Evolutionary conservation across 495 filamentous ascomycete genomes (phyloP), one percentile per base, ranked within the genome.

Genomic region (Trichocladium uniseriatum): DNA sequence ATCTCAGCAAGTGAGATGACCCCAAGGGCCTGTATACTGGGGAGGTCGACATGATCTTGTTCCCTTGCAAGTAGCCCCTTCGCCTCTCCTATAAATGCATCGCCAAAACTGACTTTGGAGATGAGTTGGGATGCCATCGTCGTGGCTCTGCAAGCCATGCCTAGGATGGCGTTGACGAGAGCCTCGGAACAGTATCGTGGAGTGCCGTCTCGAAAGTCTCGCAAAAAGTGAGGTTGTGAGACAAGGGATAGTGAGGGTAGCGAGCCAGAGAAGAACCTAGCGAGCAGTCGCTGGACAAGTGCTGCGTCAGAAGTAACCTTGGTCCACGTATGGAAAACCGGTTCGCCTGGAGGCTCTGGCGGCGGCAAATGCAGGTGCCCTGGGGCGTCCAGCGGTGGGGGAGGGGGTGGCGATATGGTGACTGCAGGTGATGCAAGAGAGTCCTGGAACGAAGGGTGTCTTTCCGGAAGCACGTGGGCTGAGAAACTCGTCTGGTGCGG

Each of bases 31-130:
- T 63, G 61, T 9, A 61, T 53, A 15, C 48, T 59, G 2, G 61
- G 55, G 5, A 63, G 39, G 35, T 44, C 57, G 11, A 49, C 40
- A 37, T 55, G 52, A 20, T 32, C 51, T 0, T 29, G 22, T 20
- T 59, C 56, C 6, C 21, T 24, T 6, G 51, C 37, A 1, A 63
- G 38, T 9, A 63, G 32, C n/a, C 48, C 45, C 28, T 50, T 61
- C 15, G 61, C 55, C 18, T 63, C 58, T 6, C 55, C 58, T 6
- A 63, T 16, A 27, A 63, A 63, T 2, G 61, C 61, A 28, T 63
- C 61, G 4, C 56, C 61, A 16, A 59, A 59, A 20, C 40, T 59
- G 21, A 61, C 41, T 20, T 49, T 47, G 16, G 61, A 61, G 9
- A 59, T 49, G 2, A 55, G 45, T 11, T 55, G 51, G 5, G 54